phyloP scores from a whole-genome alignment of 495 filamentous ascomycete species.

The Hypoxylon subgilvum region DNA sequence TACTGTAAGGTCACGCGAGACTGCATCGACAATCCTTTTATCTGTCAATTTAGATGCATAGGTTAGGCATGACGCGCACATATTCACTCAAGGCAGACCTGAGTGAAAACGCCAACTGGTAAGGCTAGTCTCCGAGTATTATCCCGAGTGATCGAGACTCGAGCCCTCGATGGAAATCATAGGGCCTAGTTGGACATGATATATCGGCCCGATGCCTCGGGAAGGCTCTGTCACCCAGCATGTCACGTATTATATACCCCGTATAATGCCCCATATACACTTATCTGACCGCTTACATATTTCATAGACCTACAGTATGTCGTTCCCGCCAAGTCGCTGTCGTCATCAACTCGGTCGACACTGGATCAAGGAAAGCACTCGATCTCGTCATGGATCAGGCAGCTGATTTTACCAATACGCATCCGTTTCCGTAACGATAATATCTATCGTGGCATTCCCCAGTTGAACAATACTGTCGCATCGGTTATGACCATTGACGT shows the following conservation, averaged over 20 bases:
- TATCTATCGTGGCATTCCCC: background rate
- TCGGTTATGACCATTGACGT: constrained; percentile 6
- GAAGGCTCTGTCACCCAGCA: background rate
- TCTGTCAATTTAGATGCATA: too few relatives aligned
- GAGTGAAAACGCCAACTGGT: too few relatives aligned
- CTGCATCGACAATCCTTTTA: too few relatives aligned
- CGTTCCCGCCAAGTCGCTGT: too few relatives aligned
- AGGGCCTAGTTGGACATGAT: background rate
- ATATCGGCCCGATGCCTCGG: constrained; percentile 26
- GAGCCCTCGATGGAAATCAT: constrained; percentile 1
- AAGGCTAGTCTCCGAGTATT: background rate
- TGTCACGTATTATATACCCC: background rate
- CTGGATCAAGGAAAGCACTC: too few relatives aligned
- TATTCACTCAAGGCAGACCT: too few relatives aligned
- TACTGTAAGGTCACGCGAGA: too few relatives aligned
- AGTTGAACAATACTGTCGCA: background rate
- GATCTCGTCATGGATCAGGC: background rate
- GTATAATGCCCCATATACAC: background rate
- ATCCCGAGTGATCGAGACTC: constrained; percentile 4
- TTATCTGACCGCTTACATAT: too few relatives aligned
- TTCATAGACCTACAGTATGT: too few relatives aligned
- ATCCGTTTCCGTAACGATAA: too few relatives aligned
- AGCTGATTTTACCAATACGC: background rate
- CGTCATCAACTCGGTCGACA: too few relatives aligned
- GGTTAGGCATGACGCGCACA: too few relatives aligned